Percentiles rank a stretch among this genome's conserved stretches.
Evolutionary conservation across 2,329 filamentous ascomycete genomes (phyloP).

Genomic region (Ophiostoma pallidulum): DNA sequence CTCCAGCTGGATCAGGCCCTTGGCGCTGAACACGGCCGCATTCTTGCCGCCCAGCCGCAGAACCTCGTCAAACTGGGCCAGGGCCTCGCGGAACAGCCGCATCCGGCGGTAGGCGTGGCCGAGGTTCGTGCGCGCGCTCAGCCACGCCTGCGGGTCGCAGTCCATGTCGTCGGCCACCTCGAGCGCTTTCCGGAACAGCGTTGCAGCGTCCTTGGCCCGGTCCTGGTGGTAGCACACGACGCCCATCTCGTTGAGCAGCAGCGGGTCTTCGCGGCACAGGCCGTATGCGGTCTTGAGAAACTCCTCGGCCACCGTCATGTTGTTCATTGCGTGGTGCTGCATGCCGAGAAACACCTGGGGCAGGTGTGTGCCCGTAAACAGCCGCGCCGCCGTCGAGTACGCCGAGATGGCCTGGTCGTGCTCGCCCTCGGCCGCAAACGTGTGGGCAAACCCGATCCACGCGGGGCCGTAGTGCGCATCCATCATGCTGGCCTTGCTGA

Average conservation of each 20-base stretch:
- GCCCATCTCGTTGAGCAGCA: conserved; percentile 91
- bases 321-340: conserved; percentile 95
- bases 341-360: conserved; percentile 95
- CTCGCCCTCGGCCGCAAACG: conserved; percentile 93
- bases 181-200: conserved; percentile 70
- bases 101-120: conserved; percentile 76
- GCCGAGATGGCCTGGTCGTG: conserved; percentile 97
- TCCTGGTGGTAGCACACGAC: conserved; percentile 93
- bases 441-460: conserved; percentile 98
- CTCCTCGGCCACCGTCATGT: conserved; percentile 86
- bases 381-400: conserved; percentile 85
- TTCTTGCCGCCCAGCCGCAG: conserved; percentile 74
- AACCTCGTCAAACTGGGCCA: conserved; percentile 79
- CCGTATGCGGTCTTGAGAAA: conserved; percentile 85
- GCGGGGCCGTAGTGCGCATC: conserved; percentile 94
- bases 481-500: conserved; percentile 95
- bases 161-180: conserved; percentile 70
- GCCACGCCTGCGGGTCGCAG: conserved; percentile 71
- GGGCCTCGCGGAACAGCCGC: conserved; percentile 57
- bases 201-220: conserved; percentile 62
- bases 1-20: conserved; percentile 77
- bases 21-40: conserved; percentile 66
- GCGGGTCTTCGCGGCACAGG: conserved; percentile 73
- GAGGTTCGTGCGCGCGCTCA: conserved; percentile 78
- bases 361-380: conserved; percentile 95